A percentile compares a stretch with the other conserved stretches of the same genome.
Conservation (phyloP, 2,329 filamentous ascomycete species). For the Myriosclerotinia duriaeana region DNA sequence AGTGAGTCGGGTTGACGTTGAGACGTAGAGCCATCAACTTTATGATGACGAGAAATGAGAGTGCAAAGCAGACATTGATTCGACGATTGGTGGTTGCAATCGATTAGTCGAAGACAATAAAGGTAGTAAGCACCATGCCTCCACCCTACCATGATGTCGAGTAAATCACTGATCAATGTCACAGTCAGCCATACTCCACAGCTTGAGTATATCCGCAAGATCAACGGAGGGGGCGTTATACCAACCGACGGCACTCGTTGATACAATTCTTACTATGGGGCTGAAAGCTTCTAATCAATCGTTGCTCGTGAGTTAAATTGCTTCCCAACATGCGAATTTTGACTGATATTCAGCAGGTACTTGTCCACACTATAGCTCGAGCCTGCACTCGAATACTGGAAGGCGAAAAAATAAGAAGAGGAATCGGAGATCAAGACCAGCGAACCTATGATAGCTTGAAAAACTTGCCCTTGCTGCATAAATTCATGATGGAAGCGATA, state of each 20-base stretch:
- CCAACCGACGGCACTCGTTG: neutral
- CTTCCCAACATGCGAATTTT: neutral
- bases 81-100: neutral
- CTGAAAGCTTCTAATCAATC: neutral
- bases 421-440: neutral
- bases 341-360: neutral
- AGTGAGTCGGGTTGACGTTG: neutral
- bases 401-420: neutral
- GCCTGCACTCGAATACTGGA: neutral
- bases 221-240: no score
- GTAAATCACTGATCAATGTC: no score
- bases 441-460: neutral
- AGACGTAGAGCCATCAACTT: neutral
- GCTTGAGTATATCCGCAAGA: neutral
- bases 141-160: no score
- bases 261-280: neutral
- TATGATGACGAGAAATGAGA: neutral
- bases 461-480: neutral
- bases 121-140: neutral
- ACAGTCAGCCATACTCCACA: neutral
- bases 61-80: neutral
- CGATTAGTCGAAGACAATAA: neutral
- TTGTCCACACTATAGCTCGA: neutral
- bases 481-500: neutral
- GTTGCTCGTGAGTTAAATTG: neutral